Evolutionary conservation across 352 stramenopile species (phyloP), one percentile per base, ranked within the genome.

Genomic region (Blastocystis sp.): DNA sequence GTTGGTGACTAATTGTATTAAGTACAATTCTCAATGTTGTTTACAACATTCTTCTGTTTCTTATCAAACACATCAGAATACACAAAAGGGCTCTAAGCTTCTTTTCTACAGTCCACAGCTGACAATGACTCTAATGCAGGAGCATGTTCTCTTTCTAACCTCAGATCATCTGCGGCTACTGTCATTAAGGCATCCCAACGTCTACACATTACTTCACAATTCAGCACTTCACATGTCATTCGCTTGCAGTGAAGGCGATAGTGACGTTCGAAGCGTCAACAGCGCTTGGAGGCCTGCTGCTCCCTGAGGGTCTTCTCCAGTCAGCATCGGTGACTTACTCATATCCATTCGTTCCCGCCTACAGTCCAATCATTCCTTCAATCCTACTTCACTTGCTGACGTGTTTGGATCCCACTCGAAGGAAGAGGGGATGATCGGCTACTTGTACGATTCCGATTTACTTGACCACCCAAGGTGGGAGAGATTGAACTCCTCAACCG

Each of bases 1-100:
- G n/a, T n/a, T n/a, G 51, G n/a, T 16, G 51, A 58, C 56, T 7
- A 63, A 73, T 14, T 52, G 69, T 80, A 54, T 61, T 46, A 21
- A 80, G 0, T 32, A 32, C 49, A 37, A 46, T 56, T 29, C 42
- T 78, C 42, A 24, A 56, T 61, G 49, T 83, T 83, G 71, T 83
- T 61, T 27, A 83, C 71, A 66, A 43, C 51, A 39, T 56, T 65
- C 16, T 46, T 14, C 49, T 83, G 71, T 83, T 83, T 67, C 1
- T 83, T 66, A 46, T 27, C 43, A 80, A 80, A 80, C 69, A 83
- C 49, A 66, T 24, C 65, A 77, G 19, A 77, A 77, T 54, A 77
- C 21, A 63, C 63, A 37, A 83, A 32, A 1, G 29, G 29, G 2
- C 9, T 46, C 39, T 46, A 46, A 2, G 9, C 39, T 9, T 46